Evolutionary conservation across 1,284 basidiomycete genomes (phyloP), one percentile per base, ranked within the genome.

Genomic region (Leccinum fuscescens): DNA sequence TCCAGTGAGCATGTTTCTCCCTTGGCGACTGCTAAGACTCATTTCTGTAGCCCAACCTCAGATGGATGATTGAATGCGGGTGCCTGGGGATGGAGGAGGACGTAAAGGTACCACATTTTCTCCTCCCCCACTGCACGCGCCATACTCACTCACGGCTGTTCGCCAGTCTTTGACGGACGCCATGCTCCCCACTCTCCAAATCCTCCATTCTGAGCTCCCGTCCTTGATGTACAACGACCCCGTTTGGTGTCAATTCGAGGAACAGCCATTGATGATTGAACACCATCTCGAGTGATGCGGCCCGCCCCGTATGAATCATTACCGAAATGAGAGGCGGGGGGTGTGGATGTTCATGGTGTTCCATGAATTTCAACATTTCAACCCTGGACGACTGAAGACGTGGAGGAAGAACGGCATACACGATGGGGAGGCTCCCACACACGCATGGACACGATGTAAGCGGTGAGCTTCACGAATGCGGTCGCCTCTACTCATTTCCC

Each of bases 211-310:
- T 90, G 1, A 92, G 80, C 67, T 88, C 73, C 90, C n/a, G 78
- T 3, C 91, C 89, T 74, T 92, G 88, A 71, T 86, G 70, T 85
- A 92, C 63, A 87, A 72, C 11, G 90, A 90, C 3, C 90, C 90
- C 1, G 80, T 77, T 55, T 86, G 11, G 81, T 0, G 85, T 82
- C 39, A 82, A 76, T 65, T 90, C 80, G 55, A 90, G 72, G 24
- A 44, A 89, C 75, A 0, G 86, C 8, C 7, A 27, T 48, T 14
- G 20, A 12, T 46, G 6, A 6, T 17, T n/a, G 42, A n/a, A 17
- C 17, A 11, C 42, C 42, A 44, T 20, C 82, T 20, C 92, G 73
- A 71, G 91, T 73, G 84, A 84, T 6, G 77, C 67, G 1, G 74
- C 71, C 4, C 88, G 80, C 77, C 82, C 83, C 65, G 81, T 33